Conservation (phyloP, 208 protist species). For the Hexamita inflata region DNA sequence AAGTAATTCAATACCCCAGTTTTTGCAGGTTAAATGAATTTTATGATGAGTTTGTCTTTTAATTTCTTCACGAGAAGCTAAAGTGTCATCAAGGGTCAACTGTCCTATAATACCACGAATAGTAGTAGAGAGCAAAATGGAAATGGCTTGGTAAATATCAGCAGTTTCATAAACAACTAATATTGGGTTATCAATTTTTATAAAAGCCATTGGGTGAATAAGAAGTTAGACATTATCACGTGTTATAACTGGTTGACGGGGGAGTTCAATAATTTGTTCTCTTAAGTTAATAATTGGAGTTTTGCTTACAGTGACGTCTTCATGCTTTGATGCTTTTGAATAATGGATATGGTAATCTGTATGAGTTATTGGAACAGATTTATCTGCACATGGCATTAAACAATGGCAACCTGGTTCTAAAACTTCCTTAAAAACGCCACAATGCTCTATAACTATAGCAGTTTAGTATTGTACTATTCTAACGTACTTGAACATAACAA, state of each 20-base stretch:
- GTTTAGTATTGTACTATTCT: not conserved
- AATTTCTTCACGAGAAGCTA: not conserved
- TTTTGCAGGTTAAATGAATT: not conserved
- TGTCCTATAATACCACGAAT: not conserved
- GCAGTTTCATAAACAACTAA: not conserved
- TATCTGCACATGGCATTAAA: not conserved
- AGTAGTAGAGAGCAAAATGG: not conserved
- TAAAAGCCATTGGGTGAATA: not conserved
- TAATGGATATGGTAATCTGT: not conserved
- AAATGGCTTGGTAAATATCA: not conserved
- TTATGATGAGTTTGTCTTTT: not conserved
- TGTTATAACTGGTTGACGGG: not conserved
- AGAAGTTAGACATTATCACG: not conserved
- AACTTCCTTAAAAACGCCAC: not conserved
- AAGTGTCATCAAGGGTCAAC: not conserved
- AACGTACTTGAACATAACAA: not conserved
- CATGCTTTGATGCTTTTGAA: not conserved
- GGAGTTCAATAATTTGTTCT: not conserved
- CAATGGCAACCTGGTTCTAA: not conserved
- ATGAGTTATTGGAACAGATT: not conserved
- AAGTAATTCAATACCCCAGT: not conserved
- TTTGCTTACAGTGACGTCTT: not conserved
- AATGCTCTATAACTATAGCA: not conserved
- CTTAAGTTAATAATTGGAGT: not conserved
- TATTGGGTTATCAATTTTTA: not conserved